These are phyloP conservation scores for Yamadazyma atlantica DNA, from an alignment of 1,139 yeast species.

Conservation along the genomic window DNA sequence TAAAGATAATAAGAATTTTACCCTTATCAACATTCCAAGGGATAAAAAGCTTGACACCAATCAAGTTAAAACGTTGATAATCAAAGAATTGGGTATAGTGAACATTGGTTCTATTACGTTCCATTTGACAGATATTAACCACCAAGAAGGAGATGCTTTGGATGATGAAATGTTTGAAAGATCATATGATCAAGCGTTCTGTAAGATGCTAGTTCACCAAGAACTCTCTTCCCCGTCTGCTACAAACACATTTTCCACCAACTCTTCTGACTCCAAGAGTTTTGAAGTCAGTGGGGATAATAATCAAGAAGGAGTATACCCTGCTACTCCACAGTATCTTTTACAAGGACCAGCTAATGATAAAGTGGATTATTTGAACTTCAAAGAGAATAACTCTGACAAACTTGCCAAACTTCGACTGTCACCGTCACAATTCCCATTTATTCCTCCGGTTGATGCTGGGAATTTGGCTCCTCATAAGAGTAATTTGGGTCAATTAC, in stretches of 20 bases:
- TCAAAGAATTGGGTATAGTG: constrained; percentile 39
- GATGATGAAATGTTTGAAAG: constrained; percentile 41
- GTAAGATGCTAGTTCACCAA: constrained; percentile 47
- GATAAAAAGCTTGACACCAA: constrained; percentile 10
- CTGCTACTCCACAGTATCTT: constrained; percentile 62
- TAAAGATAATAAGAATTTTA: constrained; percentile 53
- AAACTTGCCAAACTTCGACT: constrained; percentile 13
- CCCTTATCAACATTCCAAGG: background rate
- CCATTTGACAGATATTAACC: constrained; percentile 72
- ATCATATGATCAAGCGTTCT: constrained; percentile 31
- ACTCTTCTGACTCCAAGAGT: constrained; percentile 50
- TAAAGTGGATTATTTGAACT: constrained; percentile 61
- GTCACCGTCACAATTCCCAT: constrained; percentile 10
- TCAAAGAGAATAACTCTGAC: constrained; percentile 46
- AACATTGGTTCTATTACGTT: constrained; percentile 44
- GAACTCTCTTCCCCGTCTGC: constrained; percentile 34
- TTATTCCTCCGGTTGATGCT: constrained; percentile 10
- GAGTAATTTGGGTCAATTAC: constrained; percentile 12
- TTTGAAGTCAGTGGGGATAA: constrained; percentile 45
- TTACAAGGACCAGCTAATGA: constrained; percentile 33
- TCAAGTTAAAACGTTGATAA: constrained; percentile 36
- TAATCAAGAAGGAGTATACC: constrained; percentile 41
- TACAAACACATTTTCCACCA: constrained; percentile 37
- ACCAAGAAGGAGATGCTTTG: constrained; percentile 62
- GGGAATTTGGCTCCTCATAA: background rate